Percentiles rank a stretch among this genome's conserved stretches.
These are phyloP conservation scores for Sanguinoderma infundibulare DNA, from an alignment of 1,284 basidiomycete species.

Conservation along the genomic window DNA sequence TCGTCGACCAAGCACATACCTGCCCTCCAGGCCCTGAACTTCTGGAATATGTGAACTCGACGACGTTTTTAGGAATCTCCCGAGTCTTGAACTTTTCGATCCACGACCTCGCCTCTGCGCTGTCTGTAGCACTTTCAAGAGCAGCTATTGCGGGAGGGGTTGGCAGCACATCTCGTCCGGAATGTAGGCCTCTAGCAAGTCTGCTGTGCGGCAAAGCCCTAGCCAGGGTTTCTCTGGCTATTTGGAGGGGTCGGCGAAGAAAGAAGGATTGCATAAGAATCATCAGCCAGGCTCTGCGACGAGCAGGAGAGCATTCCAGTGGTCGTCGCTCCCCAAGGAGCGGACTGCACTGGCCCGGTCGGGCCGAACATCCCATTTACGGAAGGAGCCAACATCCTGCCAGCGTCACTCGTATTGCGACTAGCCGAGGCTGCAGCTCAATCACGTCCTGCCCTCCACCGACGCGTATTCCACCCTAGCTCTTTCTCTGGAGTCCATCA, in stretches of 20 bases:
- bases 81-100: conserved; percentile 47
- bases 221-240: neutral
- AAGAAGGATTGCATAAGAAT: neutral
- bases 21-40: conserved; percentile 84
- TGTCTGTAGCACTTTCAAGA: conserved; percentile 45
- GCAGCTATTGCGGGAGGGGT: conserved; percentile 40
- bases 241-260: neutral
- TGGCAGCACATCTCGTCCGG: conserved; percentile 29
- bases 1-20: conserved; percentile 42
- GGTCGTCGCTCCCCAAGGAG: too few relatives aligned
- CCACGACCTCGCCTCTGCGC: conserved; percentile 54
- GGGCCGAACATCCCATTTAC: neutral
- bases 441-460: neutral
- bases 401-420: neutral
- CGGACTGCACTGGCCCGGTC: too few relatives aligned
- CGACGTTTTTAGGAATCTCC: conserved; percentile 50
- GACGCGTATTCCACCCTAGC: neutral
- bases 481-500: conserved; percentile 31
- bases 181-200: conserved; percentile 3
- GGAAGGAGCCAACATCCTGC: neutral
- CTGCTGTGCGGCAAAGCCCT: neutral
- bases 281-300: neutral
- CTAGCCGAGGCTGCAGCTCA: neutral
- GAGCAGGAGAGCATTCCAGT: too few relatives aligned
- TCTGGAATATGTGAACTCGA: conserved; percentile 68